phyloP scores from a whole-genome alignment of 1,139 yeast species.

The Candida pseudoviswanathii region DNA sequence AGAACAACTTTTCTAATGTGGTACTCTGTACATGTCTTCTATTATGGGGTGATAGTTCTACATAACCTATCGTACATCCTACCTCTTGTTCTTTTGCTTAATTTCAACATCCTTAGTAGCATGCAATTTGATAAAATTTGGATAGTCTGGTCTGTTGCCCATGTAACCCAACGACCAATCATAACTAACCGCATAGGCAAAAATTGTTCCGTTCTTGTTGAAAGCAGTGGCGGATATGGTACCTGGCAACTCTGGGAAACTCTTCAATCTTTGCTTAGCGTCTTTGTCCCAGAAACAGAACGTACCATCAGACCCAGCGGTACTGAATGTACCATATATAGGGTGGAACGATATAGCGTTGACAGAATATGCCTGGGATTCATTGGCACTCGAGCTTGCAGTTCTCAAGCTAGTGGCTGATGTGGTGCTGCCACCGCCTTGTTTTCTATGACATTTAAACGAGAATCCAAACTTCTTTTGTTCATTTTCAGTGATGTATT shows the following conservation, averaged over 20 bases:
- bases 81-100: constrained; percentile 66
- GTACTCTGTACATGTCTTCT: not conserved
- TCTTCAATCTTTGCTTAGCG: constrained; percentile 83
- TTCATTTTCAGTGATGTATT: constrained; percentile 82
- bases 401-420: constrained; percentile 24
- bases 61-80: constrained; percentile 3
- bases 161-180: constrained; percentile 94
- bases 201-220: constrained; percentile 79
- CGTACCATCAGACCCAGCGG: constrained; percentile 95
- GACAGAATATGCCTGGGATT: constrained; percentile 69
- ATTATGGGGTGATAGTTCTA: not conserved
- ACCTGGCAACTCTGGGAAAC: constrained; percentile 71
- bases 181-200: constrained; percentile 91
- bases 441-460: constrained; percentile 89
- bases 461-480: constrained; percentile 78
- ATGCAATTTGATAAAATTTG: constrained; percentile 78
- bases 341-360: constrained; percentile 90
- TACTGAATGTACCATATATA: constrained; percentile 82
- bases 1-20: not conserved
- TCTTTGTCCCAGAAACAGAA: constrained; percentile 97
- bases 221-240: constrained; percentile 80
- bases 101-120: constrained; percentile 85
- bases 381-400: constrained; percentile 23
- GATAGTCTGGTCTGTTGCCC: constrained; percentile 74
- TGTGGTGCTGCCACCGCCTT: constrained; percentile 34